Base-by-base conservation (phyloP, 306 rosid genomes). In the Abrus precatorius region DNA sequence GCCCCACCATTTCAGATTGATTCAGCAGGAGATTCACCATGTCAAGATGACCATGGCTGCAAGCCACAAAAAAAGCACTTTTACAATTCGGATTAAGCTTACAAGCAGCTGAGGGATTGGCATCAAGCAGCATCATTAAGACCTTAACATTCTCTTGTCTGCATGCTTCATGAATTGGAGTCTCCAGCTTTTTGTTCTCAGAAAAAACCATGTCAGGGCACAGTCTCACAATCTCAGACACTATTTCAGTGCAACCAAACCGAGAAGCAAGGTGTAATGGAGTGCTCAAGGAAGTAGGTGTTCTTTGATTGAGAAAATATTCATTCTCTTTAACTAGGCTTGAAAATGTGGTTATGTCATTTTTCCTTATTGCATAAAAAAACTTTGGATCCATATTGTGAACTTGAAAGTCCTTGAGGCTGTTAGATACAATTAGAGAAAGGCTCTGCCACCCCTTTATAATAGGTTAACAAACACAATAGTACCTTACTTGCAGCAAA, bases 111-210 rank as follows among this genome's bases (percentile, higher is more conserved):
- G 9, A 38, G 0, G 95, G 83, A 74, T 89, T 83, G 52, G 71
- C 88, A 61, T 84, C 89, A 1, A 91, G 45, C 9, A 92, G 88
- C 72, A 89, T 80, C 80, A 44, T 61, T 32, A 92, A 64, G 28
- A 89, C 69, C 11, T 34, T 56, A 10, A 52, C 84, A 48, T 86
- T 80, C 79, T 89, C 92, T 49, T 60, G 59, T 49, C 70, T 54
- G 74, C 92, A 90, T 71, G 90, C 93, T 67, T 89, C 93, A 14
- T 91, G 92, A 47, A 89, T 29, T 8, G 95, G 95, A 34, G 95
- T 92, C 81, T 91, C 92, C 13, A 69, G 41, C 57, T 76, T 70
- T 41, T 80, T 83, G 75, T 93, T 88, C 81, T 84, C 85, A 2
- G 90, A 80, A 50, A 83, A 78, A 77, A 83, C 91, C 94, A 93